Evolutionary conservation across 768 basidiomycete species (phyloP).

Genomic region (Pulveroboletus sp.): DNA sequence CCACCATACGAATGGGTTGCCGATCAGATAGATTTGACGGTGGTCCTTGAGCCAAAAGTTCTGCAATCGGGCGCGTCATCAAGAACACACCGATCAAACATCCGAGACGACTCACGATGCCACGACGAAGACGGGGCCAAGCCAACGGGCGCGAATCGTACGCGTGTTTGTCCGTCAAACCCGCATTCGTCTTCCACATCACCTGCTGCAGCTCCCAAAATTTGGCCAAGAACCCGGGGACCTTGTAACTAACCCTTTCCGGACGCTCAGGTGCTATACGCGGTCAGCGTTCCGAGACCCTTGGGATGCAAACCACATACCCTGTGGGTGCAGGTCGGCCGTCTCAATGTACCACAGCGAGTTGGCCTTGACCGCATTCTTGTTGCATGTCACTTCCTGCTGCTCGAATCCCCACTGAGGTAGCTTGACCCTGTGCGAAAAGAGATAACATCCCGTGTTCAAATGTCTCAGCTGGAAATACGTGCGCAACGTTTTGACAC

Average conservation of each 20-base stretch:
- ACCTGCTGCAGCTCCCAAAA: constrained; percentile 90
- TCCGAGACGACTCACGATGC: constrained; percentile 65
- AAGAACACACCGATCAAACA: neutral
- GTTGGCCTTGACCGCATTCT: constrained; percentile 86
- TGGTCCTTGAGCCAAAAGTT: constrained; percentile 99
- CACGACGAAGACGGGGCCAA: constrained; percentile 89
- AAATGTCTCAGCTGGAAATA: constrained; percentile 80
- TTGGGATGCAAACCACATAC: constrained; percentile 44
- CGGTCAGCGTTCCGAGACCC: neutral
- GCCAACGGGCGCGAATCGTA: constrained; percentile 90
- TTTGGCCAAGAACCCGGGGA: constrained; percentile 87
- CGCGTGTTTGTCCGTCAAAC: constrained; percentile 89
- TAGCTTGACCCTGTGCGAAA: constrained; percentile 96
- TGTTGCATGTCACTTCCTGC: constrained; percentile 99
- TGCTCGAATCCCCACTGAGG: constrained; percentile 98
- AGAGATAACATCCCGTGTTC: constrained; percentile 91
- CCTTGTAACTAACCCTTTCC: constrained; percentile 81
- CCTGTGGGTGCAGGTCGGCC: constrained; percentile 55
- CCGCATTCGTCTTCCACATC: constrained; percentile 97
- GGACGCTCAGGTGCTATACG: constrained; percentile 64
- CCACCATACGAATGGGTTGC: constrained; percentile 95
- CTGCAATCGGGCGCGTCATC: constrained; percentile 36
- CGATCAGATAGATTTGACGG: constrained; percentile 90
- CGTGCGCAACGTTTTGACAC: constrained; percentile 76
- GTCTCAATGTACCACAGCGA: constrained; percentile 96